Evolutionary conservation across 257 asterid species (phyloP), one percentile per base, ranked within the genome.

Genomic region (Fraxinus americana): DNA sequence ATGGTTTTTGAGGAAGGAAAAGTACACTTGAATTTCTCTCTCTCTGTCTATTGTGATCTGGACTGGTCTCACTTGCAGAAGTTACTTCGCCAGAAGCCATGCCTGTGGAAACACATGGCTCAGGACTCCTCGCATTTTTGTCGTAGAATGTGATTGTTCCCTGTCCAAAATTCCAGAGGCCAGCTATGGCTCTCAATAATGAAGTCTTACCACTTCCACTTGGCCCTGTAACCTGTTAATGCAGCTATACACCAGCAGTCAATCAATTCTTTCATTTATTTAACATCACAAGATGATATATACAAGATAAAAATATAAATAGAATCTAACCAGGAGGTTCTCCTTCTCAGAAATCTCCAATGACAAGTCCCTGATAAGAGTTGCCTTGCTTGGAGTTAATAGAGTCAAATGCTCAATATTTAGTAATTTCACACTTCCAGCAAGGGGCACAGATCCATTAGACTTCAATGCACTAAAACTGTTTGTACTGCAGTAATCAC

Each of bases 201-300:
- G 98, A 92, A 80, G 98, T 94, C 85, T 94, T 94, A 69, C 98
- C 98, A 83, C 96, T 90, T 70, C 98, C 98, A 82, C 98, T 94
- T n/a, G 97, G 97, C 73, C 98, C 98, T 72, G 97, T 84, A 81
- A 94, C 76, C 98, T 94, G 94, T 90, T 78, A 84, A 80, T 70
- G 78, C 81, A 85, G 82, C 85, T 70, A 85, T 75, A 71, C 70
- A 78, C 61, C 80, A 79, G 72, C 73, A 65, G 81, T 75, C 48
- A 76, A 75, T 70, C 69, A 69, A 67, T 75, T 66, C 68, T 66
- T 50, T 41, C 57, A 70, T 63, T 61, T 52, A 29, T 16, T 45
- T 14, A 66, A 79, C 72, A 45, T 75, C 74, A 52, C 72, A 36
- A 80, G 71, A 73, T 79, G 73, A 72, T 52, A 67, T 29, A 54